Conservation (phyloP, 768 basidiomycete species). For the Lepiota venenata region DNA sequence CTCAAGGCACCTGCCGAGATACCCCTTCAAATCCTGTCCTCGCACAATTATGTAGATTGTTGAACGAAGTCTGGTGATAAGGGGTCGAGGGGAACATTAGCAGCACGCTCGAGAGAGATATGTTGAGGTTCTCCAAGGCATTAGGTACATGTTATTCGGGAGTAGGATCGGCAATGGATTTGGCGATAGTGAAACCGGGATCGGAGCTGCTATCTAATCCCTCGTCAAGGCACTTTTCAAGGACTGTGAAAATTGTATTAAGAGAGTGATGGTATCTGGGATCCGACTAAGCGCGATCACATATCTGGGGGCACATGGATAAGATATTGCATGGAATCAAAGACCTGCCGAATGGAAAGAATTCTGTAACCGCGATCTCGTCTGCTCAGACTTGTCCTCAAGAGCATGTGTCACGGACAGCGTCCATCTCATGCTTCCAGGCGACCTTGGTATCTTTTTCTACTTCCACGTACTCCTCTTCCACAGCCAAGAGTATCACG, state of each 20-base stretch:
- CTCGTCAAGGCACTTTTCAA: slow-evolving; percentile 54
- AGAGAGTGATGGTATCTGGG: slow-evolving; percentile 55
- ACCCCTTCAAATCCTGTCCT: slow-evolving; percentile 49
- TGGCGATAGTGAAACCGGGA: slow-evolving; percentile 45
- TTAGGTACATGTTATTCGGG: slow-evolving; percentile 57
- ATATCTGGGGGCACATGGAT: slow-evolving; percentile 38
- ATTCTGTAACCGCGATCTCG: slow-evolving; percentile 40
- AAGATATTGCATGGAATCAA: background rate
- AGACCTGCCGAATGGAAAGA: slow-evolving; percentile 48
- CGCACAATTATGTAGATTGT: slow-evolving; percentile 47
- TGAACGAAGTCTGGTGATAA: slow-evolving; percentile 38
- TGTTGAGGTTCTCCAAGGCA: slow-evolving; percentile 47
- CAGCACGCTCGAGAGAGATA: slow-evolving; percentile 48
- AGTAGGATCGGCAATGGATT: slow-evolving; percentile 60
- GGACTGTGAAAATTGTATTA: slow-evolving; percentile 51
- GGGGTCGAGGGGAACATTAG: slow-evolving; percentile 48
- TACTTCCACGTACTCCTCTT: slow-evolving; percentile 43
- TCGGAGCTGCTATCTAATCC: slow-evolving; percentile 47
- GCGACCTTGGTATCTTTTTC: slow-evolving; percentile 46
- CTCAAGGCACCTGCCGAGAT: slow-evolving; percentile 52
- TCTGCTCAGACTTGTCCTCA: slow-evolving; percentile 42
- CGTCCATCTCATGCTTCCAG: slow-evolving; percentile 70
- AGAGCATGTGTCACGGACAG: slow-evolving; percentile 45
- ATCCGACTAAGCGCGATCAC: slow-evolving; percentile 61
- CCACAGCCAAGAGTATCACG: slow-evolving; percentile 55